Conservation (phyloP, 2,329 filamentous ascomycete species). For the Claviceps monticola region DNA sequence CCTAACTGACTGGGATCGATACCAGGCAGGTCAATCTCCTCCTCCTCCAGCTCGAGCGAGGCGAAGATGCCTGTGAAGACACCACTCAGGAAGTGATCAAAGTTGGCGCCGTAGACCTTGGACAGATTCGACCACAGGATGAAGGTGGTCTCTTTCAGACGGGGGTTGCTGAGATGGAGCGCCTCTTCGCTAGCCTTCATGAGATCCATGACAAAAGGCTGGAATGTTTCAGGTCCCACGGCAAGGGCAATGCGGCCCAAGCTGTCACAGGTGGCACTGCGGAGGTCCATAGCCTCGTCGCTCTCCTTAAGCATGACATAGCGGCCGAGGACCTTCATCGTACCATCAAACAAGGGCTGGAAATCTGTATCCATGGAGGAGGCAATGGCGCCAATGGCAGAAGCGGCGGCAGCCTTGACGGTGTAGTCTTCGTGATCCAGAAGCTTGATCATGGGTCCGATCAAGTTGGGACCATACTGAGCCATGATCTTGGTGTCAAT, state of each 20-base stretch:
- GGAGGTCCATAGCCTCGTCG: slow-evolving; percentile 79
- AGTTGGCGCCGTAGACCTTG: slow-evolving; percentile 81
- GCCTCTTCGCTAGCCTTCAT: slow-evolving; percentile 91
- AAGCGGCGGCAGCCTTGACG: slow-evolving; percentile 79
- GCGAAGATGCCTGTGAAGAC: slow-evolving; percentile 71
- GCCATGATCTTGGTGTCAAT: slow-evolving; percentile 65
- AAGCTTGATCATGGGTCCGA: slow-evolving; percentile 72
- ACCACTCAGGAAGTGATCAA: slow-evolving; percentile 62
- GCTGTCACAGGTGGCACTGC: slow-evolving; percentile 80
- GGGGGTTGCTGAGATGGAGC: slow-evolving; percentile 73
- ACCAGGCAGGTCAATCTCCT: slow-evolving; percentile 70
- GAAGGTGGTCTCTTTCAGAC: slow-evolving; percentile 90
- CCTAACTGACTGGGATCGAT: slow-evolving; percentile 42
- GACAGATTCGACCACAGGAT: slow-evolving; percentile 92
- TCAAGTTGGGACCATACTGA: slow-evolving; percentile 68
- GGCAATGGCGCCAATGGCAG: slow-evolving; percentile 82
- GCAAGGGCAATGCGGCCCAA: slow-evolving; percentile 87
- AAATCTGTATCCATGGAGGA: slow-evolving; percentile 72
- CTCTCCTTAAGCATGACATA: slow-evolving; percentile 79
- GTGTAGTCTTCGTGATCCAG: slow-evolving; percentile 75
- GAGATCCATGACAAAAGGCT: slow-evolving; percentile 78
- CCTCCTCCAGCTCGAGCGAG: slow-evolving; percentile 76
- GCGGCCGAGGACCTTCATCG: slow-evolving; percentile 76
- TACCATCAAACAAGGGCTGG: slow-evolving; percentile 79
- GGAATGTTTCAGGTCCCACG: slow-evolving; percentile 74